Evolutionary conservation across 371 early-diverging fungal genomes (phyloP).

Genomic region (Coemansia sp.): DNA sequence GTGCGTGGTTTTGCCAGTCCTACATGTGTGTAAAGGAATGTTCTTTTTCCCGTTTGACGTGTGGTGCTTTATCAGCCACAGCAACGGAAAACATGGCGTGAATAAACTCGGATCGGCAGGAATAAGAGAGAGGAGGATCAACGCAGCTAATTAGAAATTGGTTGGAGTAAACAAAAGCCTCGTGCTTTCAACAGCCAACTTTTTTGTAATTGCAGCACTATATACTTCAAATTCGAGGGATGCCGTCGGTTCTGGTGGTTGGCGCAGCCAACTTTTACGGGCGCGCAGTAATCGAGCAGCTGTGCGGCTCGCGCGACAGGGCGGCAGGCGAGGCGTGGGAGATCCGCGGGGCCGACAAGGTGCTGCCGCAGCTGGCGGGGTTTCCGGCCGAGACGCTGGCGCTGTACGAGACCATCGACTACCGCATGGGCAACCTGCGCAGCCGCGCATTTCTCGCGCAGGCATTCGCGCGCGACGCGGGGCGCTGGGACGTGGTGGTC

Average conservation of each 20-base stretch:
- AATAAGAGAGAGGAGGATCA: not conserved
- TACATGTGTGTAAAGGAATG: no score
- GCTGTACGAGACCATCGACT: conserved; percentile 75
- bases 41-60: no score
- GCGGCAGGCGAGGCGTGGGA: conserved; percentile 13
- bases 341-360: conserved; percentile 90
- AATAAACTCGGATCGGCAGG: no score
- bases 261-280: conserved; percentile 47
- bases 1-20: no score
- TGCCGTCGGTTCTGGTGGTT: conserved; percentile 35
- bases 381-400: conserved; percentile 64
- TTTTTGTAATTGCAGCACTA: not conserved
- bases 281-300: conserved; percentile 31
- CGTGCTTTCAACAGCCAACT: not conserved
- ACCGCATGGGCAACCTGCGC: conserved; percentile 78
- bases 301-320: conserved; percentile 27
- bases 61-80: no score
- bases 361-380: conserved; percentile 82
- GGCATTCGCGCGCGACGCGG: conserved; percentile 61
- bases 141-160: not conserved
- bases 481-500: conserved; percentile 82
- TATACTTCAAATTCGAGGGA: not conserved
- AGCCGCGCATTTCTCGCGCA: conserved; percentile 66
- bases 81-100: no score
- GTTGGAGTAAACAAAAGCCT: not conserved